Percentiles rank a stretch among this genome's conserved stretches.
Evolutionary conservation across 495 filamentous ascomycete species (phyloP).

Genomic region (Neurospora tetrasperma): DNA sequence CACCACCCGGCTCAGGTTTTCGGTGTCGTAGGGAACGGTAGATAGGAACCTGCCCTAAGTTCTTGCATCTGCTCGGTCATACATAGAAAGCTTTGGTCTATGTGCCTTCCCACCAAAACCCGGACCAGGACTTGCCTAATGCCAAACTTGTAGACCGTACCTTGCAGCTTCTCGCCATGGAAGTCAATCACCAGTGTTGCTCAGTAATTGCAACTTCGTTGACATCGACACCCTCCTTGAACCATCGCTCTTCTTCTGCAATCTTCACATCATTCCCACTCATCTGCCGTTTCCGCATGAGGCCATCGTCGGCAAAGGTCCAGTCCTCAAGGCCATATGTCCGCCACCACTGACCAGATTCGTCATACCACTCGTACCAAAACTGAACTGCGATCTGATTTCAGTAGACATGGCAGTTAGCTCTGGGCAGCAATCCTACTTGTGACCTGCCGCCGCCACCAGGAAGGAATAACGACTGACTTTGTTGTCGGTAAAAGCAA

Average conservation of each 20-base stretch:
- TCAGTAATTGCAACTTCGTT: constrained; percentile 60
- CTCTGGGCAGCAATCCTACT: neutral
- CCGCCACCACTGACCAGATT: constrained; percentile 71
- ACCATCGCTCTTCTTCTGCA: constrained; percentile 52
- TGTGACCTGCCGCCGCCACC: neutral
- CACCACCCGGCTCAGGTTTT: neutral
- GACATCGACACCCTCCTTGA: constrained; percentile 62
- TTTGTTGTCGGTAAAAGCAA: constrained; percentile 58
- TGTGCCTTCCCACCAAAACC: neutral
- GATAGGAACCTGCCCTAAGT: neutral
- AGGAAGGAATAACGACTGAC: constrained; percentile 16
- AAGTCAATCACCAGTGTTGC: constrained; percentile 55
- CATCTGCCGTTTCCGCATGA: constrained; percentile 86
- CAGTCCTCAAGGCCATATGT: constrained; percentile 89
- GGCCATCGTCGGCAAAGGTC: constrained; percentile 72
- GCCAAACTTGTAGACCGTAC: neutral
- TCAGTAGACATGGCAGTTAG: neutral
- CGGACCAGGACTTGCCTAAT: neutral
- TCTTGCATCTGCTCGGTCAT: neutral
- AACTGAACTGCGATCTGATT: constrained; percentile 72
- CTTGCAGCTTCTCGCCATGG: neutral
- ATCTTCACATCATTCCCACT: constrained; percentile 81
- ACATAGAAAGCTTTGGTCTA: neutral
- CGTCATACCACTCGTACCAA: constrained; percentile 83
- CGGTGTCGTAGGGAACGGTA: neutral